phyloP scores from a whole-genome alignment of 1,139 yeast species.

The Suhomyces bokatorum region DNA sequence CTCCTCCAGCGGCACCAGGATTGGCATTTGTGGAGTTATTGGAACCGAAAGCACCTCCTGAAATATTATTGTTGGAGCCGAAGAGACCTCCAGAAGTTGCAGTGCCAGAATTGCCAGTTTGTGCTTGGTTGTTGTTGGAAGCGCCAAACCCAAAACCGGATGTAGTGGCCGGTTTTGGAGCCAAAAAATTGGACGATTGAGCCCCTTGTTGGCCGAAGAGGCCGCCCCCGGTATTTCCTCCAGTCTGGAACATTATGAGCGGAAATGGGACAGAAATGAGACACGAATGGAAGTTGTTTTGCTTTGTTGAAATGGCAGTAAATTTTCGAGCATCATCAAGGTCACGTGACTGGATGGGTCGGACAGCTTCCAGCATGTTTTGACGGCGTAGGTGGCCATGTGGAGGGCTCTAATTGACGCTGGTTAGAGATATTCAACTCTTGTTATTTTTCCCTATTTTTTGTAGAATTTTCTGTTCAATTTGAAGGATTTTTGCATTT shows the following conservation, averaged over 20 bases:
- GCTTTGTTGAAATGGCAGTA: conserved; percentile 1
- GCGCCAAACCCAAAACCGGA: conserved; percentile 9
- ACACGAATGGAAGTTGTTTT: conserved; percentile 1
- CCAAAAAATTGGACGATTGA: conserved; percentile 9
- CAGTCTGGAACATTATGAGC: conserved; percentile 8
- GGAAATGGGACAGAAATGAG: conserved; percentile 1
- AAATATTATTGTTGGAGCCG: conserved; percentile 3
- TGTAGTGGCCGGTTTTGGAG: conserved; percentile 9
- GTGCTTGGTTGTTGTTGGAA: conserved; percentile 2
- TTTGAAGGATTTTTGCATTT: no score
- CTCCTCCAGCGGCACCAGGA: conserved; percentile 10
- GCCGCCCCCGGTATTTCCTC: conserved; percentile 8
- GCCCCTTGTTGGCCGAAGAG: conserved; percentile 10
- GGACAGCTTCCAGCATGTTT: no score
- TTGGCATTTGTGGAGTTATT: background rate
- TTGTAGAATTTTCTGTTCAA: no score
- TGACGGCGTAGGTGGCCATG: no score
- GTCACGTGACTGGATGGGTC: conserved; percentile 6
- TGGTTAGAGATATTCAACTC: no score
- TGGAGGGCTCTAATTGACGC: no score
- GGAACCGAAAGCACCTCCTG: conserved; percentile 9
- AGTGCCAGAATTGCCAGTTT: background rate
- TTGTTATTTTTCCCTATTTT: no score
- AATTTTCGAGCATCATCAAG: conserved; percentile 3
- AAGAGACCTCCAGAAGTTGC: conserved; percentile 4